Base-by-base conservation (phyloP, 2,329 filamentous ascomycete genomes). In the Cryphonectria radicalis region DNA sequence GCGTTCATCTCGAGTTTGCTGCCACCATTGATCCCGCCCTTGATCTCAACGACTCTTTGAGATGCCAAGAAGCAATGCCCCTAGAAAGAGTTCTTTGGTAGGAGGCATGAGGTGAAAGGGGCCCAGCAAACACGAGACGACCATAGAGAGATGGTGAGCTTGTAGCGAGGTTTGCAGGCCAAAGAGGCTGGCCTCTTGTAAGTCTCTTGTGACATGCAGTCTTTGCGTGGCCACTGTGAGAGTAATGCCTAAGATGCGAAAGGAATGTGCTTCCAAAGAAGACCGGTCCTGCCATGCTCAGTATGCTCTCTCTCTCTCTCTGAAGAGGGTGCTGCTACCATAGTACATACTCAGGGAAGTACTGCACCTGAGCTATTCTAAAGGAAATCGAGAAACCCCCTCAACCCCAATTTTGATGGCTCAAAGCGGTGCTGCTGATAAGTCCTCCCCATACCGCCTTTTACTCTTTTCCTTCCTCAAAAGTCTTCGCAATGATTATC, bases 1-100 rank as follows among this genome's bases (percentile, higher is more conserved):
- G 53, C 66, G 59, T 71, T 69, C 66, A 69, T 67, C 66, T 59
- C 11, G 57, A 63, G 69, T 71, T 73, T 73, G 72, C 67, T 71
- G 22, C 63, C 46, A 64, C 35, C 11, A 22, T 25, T 32, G 7
- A 42, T 19, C n/a, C 40, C 32, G 50, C 43, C 46, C 59, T 67
- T 50, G 22, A 70, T 32, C 28, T 28, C 19, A 40, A 53, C 13
- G n/a, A 25, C 6, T 35, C 55, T 59, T 67, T 72, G 35, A 53
- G 63, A 68, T 65, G 70, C 70, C 70, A 70, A 70, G 70, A 66
- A 43, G 19, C n/a, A 25, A 42, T 35, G 57, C 42, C 50, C 28
- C 11, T 28, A 3, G 6, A 32, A 19, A 19, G 14, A 59, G 22
- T 10, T 42, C 40, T 28, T 63, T 63, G 40, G 42, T 14, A 43